These are phyloP conservation scores for Phaeosphaeriaceae sp. DNA, from an alignment of 2,329 filamentous ascomycete genomes.

Conservation along the genomic window DNA sequence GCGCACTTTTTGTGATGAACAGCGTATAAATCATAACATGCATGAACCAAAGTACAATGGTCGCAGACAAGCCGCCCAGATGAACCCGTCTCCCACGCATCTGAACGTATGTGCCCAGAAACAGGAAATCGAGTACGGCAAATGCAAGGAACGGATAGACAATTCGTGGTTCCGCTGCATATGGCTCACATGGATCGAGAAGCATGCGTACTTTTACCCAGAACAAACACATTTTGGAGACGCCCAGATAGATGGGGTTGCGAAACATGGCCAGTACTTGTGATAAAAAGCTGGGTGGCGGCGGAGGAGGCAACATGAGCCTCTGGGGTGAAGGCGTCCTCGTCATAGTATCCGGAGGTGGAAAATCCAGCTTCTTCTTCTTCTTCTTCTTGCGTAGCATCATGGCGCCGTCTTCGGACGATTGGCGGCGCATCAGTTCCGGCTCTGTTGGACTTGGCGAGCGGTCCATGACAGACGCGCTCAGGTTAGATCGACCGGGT, in stretches of 20 bases:
- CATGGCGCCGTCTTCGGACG: conserved; percentile 38
- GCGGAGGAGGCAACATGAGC: conserved; percentile 45
- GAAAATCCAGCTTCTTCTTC: conserved; percentile 38
- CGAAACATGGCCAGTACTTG: conserved; percentile 21
- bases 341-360: conserved; percentile 20
- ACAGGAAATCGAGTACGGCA: conserved; percentile 69
- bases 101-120: conserved; percentile 30
- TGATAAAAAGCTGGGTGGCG: conserved; percentile 15
- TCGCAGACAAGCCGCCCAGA: conserved; percentile 49
- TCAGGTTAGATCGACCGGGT: conserved; percentile 44
- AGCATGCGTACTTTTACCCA: conserved; percentile 72
- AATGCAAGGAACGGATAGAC: conserved; percentile 73
- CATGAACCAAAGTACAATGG: conserved; percentile 52
- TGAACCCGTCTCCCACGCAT: conserved; percentile 24
- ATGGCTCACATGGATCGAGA: conserved; percentile 74
- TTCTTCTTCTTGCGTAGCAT: conserved; percentile 37
- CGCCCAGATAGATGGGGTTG: conserved; percentile 40
- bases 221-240: conserved; percentile 69
- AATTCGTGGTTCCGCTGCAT: conserved; percentile 70
- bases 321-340: conserved; percentile 32
- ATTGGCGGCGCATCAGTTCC: conserved; percentile 20
- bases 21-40: conserved; percentile 57
- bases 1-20: conserved; percentile 36
- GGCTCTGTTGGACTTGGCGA: conserved; percentile 44
- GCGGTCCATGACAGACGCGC: conserved; percentile 39